Conservation (phyloP, 164 flowering plant genomes). For the Euptelea pleiosperma region DNA sequence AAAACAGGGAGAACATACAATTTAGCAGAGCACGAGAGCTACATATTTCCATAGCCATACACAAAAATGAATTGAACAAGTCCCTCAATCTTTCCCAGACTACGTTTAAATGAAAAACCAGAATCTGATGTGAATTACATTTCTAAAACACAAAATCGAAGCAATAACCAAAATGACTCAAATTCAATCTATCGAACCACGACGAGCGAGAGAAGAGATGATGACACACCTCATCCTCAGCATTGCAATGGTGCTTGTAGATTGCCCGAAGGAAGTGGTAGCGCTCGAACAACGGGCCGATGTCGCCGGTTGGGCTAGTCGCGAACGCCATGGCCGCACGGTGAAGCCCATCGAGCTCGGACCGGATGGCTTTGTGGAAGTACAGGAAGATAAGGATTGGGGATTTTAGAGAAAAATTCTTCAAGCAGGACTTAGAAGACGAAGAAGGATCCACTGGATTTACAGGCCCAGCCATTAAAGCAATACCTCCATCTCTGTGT, state of each 20-base stretch:
- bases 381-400: slow-evolving; percentile 80
- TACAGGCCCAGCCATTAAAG: slow-evolving; percentile 43
- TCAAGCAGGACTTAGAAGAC: slow-evolving; percentile 21
- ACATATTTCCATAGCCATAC: no score
- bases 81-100: no score
- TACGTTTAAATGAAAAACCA: no score
- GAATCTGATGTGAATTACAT: background rate
- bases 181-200: background rate
- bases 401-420: slow-evolving; percentile 37
- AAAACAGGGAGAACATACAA: no score
- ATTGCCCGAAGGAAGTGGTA: slow-evolving; percentile 63
- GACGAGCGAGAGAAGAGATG: no score
- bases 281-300: slow-evolving; percentile 46
- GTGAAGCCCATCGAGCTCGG: slow-evolving; percentile 80
- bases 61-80: no score
- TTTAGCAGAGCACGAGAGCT: no score
- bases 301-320: slow-evolving; percentile 32
- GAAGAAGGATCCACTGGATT: slow-evolving; percentile 36
- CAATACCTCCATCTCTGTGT: slow-evolving; percentile 43
- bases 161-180: background rate
- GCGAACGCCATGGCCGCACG: slow-evolving; percentile 62
- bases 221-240: slow-evolving; percentile 78
- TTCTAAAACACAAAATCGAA: background rate
- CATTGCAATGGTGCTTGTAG: slow-evolving; percentile 85
- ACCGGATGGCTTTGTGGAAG: slow-evolving; percentile 82